These are phyloP conservation scores for Fusarium keratoplasticum DNA, from an alignment of 2,329 filamentous ascomycete genomes.

Conservation along the genomic window DNA sequence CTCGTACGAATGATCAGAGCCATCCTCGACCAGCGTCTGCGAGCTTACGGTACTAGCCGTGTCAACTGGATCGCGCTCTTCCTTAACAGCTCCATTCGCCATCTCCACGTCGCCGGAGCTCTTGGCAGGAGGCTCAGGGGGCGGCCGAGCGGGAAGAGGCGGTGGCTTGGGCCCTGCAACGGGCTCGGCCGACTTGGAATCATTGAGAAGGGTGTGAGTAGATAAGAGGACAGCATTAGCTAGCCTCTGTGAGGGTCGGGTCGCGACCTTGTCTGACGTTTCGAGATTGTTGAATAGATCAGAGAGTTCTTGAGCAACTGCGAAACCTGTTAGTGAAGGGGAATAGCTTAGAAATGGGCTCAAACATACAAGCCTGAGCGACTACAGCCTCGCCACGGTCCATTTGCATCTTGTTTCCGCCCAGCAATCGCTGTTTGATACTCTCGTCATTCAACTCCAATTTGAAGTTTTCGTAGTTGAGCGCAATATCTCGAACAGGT, in stretches of 20 bases:
- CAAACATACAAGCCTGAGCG: constrained; percentile 78
- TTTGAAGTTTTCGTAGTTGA: constrained; percentile 78
- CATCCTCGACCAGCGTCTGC: constrained; percentile 62
- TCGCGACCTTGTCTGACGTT: constrained; percentile 68
- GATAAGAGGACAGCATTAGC: constrained; percentile 82
- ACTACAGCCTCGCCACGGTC: constrained; percentile 69
- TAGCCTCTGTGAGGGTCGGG: constrained; percentile 80
- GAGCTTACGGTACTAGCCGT: constrained; percentile 62
- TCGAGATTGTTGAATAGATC: constrained; percentile 78
- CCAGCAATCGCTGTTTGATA: constrained; percentile 76
- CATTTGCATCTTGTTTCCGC: constrained; percentile 68
- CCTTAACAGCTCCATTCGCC: constrained; percentile 48
- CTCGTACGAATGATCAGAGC: constrained; percentile 50
- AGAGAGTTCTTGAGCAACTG: constrained; percentile 81
- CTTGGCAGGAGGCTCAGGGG: constrained; percentile 51
- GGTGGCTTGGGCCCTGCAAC: constrained; percentile 52
- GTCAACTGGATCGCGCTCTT: constrained; percentile 49
- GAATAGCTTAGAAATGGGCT: no score
- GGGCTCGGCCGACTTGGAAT: constrained; percentile 45
- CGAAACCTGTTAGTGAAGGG: constrained; percentile 41
- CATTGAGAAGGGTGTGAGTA: constrained; percentile 53
- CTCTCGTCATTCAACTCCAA: constrained; percentile 74
- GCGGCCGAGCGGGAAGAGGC: constrained; percentile 62
- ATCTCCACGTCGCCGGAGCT: constrained; percentile 50
- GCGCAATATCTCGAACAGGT: constrained; percentile 82